These are phyloP conservation scores for Astrothelium subdiscretum DNA, from an alignment of 495 filamentous ascomycete species.

Conservation along the genomic window DNA sequence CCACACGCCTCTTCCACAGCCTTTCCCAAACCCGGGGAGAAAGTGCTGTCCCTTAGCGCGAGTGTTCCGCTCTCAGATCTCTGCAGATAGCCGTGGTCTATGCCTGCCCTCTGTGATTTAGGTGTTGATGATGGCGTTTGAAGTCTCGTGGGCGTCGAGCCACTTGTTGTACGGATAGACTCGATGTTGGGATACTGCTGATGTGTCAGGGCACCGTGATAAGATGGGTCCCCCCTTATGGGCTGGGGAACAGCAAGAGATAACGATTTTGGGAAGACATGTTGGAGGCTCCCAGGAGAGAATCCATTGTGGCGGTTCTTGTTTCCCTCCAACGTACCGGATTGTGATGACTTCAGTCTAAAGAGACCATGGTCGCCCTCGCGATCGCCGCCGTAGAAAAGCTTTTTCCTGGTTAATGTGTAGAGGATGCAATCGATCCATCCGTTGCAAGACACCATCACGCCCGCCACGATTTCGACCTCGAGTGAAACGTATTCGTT, in stretches of 20 bases:
- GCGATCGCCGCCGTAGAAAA: background rate
- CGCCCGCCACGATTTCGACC: conserved; percentile 10
- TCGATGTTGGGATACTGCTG: background rate
- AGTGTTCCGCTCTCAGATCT: background rate
- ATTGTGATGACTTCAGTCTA: background rate
- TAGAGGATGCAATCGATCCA: conserved; percentile 21
- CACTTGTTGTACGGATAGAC: background rate
- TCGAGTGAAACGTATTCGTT: conserved; percentile 5
- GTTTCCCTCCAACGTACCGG: background rate
- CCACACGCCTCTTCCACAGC: background rate
- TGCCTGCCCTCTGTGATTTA: background rate
- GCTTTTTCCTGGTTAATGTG: conserved; percentile 13
- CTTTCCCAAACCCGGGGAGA: background rate
- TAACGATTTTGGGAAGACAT: background rate
- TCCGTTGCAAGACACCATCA: conserved; percentile 16
- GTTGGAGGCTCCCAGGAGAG: background rate
- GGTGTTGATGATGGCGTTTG: background rate
- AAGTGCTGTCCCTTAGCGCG: background rate
- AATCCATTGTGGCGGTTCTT: background rate
- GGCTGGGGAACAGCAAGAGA: background rate
- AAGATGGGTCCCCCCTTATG: background rate
- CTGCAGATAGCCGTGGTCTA: background rate
- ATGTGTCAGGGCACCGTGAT: background rate
- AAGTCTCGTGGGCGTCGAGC: background rate
- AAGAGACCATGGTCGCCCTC: background rate